These are phyloP conservation scores for Vicia sativa DNA, from an alignment of 306 rosid genomes.

Conservation along the genomic window DNA sequence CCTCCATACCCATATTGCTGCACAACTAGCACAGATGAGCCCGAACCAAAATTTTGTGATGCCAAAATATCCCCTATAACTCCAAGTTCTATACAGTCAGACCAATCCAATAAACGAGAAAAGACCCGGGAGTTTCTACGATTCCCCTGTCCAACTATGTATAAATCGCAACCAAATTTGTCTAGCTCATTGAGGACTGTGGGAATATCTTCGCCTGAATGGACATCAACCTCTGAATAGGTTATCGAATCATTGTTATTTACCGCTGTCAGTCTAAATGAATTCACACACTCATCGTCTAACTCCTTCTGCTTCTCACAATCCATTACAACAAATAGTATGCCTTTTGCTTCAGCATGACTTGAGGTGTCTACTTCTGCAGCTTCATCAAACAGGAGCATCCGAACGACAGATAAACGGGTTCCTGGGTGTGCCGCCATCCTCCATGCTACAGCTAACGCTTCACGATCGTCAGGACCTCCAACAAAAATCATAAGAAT, in stretches of 20 bases:
- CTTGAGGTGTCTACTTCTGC: constrained; percentile 12
- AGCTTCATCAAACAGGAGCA: constrained; percentile 37
- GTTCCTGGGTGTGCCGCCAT: constrained; percentile 50
- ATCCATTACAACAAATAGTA: constrained; percentile 21
- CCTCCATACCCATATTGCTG: constrained; percentile 55
- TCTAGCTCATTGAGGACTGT: constrained; percentile 38
- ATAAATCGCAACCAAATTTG: constrained; percentile 39
- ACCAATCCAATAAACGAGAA: constrained; percentile 45
- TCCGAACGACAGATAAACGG: constrained; percentile 45
- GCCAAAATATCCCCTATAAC: constrained; percentile 55
- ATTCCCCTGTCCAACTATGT: constrained; percentile 59
- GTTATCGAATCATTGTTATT: constrained; percentile 38
- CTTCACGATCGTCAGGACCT: constrained; percentile 67
- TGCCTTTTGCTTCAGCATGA: constrained; percentile 3
- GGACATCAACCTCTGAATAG: constrained; percentile 44
- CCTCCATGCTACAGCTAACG: constrained; percentile 58
- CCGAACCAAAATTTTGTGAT: constrained; percentile 38
- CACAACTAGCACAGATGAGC: constrained; percentile 55
- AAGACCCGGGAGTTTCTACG: constrained; percentile 24
- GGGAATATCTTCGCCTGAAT: constrained; percentile 43
- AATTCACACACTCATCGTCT: constrained; percentile 47
- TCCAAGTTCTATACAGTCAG: constrained; percentile 59
- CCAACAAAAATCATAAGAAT: constrained; percentile 45
- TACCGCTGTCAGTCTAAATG: constrained; percentile 39
- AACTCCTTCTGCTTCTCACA: constrained; percentile 38